Percentiles rank a stretch among this genome's conserved stretches.
phyloP scores from a whole-genome alignment of 257 asterid species.

The Primulina huaijiensis region DNA sequence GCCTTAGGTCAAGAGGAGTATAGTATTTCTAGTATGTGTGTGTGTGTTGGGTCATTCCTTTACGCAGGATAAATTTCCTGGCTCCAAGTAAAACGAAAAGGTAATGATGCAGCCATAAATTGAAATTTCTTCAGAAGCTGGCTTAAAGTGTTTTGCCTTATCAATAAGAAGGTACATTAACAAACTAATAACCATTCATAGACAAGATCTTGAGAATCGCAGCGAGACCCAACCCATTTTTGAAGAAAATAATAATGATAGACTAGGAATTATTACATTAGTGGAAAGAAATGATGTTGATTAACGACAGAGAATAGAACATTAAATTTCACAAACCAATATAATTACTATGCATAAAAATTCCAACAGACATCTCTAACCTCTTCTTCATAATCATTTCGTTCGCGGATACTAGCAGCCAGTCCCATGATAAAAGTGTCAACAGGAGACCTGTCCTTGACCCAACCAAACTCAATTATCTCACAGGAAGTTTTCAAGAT shows the following conservation, averaged over 20 bases:
- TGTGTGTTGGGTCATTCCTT: neutral
- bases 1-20: neutral
- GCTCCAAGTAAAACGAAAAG: neutral
- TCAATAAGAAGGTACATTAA: neutral
- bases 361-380: conserved; percentile 35
- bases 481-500: conserved; percentile 86
- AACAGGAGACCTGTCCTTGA: conserved; percentile 82
- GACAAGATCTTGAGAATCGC: too few species aligned
- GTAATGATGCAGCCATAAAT: neutral
- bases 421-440: conserved; percentile 94
- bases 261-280: too few species aligned
- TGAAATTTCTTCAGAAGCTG: neutral
- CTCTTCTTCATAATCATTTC: conserved; percentile 84
- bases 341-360: conserved; percentile 16
- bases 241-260: neutral
- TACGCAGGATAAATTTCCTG: neutral
- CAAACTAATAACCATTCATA: neutral
- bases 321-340: conserved; percentile 11
- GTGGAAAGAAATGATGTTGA: neutral
- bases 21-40: neutral
- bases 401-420: conserved; percentile 82
- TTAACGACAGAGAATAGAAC: conserved; percentile 11
- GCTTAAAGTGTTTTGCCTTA: too few species aligned
- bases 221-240: neutral
- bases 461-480: conserved; percentile 89